Evolutionary conservation across 306 rosid genomes (phyloP).

Genomic region (Begonia peltatifolia): DNA sequence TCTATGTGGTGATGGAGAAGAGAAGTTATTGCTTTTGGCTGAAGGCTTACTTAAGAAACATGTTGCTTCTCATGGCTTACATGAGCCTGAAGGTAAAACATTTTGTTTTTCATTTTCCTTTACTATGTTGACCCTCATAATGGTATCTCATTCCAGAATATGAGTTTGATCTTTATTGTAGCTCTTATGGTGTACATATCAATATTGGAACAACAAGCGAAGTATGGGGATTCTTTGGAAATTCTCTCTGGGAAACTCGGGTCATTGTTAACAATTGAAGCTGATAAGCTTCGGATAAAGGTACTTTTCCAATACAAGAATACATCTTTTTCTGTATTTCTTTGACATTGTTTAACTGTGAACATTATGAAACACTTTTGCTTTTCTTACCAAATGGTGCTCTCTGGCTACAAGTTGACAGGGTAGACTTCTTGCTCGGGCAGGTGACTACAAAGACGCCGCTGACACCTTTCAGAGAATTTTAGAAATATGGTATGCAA

Average conservation of each 20-base stretch:
- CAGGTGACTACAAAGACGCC: slow-evolving; percentile 73
- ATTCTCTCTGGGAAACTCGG: slow-evolving; percentile 86
- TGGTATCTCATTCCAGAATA: neutral
- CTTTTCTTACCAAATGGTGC: slow-evolving; percentile 4
- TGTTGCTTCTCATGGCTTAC: slow-evolving; percentile 79
- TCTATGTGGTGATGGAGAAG: slow-evolving; percentile 68
- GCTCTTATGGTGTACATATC: slow-evolving; percentile 86
- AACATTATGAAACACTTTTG: neutral
- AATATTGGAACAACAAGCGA: slow-evolving; percentile 84
- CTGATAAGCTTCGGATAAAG: slow-evolving; percentile 89
- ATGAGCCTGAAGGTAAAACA: slow-evolving; percentile 79
- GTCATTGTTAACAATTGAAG: slow-evolving; percentile 61
- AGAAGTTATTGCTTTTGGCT: slow-evolving; percentile 70
- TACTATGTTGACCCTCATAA: too few relatives aligned
- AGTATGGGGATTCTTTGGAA: slow-evolving; percentile 89
- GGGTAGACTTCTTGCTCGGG: slow-evolving; percentile 99
- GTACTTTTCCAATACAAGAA: slow-evolving; percentile 21
- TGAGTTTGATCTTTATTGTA: slow-evolving; percentile 26
- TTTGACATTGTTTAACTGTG: neutral
- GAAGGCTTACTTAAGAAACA: slow-evolving; percentile 97
- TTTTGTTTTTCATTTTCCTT: slow-evolving; percentile 3
- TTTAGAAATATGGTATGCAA: slow-evolving; percentile 66
- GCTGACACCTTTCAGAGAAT: slow-evolving; percentile 54
- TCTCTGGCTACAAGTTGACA: slow-evolving; percentile 97
- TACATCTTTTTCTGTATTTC: neutral